Conservation (phyloP, 2,329 filamentous ascomycete genomes). For the Ceratocystis cubensis region DNA sequence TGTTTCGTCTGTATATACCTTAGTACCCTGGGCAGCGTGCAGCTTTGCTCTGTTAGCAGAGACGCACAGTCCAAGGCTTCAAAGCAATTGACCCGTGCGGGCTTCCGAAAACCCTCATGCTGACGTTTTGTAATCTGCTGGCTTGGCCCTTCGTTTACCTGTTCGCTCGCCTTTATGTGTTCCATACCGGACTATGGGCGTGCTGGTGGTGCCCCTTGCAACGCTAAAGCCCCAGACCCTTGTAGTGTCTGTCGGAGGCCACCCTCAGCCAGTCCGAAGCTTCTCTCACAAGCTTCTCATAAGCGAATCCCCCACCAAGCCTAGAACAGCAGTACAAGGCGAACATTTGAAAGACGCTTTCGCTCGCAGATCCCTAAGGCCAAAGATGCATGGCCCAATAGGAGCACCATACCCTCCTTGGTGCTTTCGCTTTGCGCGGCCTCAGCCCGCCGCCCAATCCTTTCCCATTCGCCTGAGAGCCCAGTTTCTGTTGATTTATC, state of each 20-base stretch:
- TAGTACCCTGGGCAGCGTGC: neutral
- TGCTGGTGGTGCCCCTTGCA: neutral
- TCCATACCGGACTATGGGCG: neutral
- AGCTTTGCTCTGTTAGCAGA: neutral
- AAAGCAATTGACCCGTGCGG: neutral
- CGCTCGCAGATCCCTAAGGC: neutral
- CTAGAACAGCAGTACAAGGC: neutral
- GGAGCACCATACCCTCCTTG: neutral
- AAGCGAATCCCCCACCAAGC: neutral
- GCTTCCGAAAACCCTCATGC: neutral
- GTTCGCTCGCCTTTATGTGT: neutral
- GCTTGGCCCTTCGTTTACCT: neutral
- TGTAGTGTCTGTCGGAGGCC: neutral
- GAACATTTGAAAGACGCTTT: neutral
- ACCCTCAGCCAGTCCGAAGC: constrained; percentile 1
- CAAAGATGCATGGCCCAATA: too few species aligned
- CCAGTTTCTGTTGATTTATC: neutral
- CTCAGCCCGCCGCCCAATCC: neutral
- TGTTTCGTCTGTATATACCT: neutral
- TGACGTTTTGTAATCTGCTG: neutral
- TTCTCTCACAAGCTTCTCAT: neutral
- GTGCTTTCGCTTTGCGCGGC: neutral
- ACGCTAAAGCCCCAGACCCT: constrained; percentile 5
- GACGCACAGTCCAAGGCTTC: neutral
- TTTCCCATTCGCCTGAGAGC: neutral